These are phyloP conservation scores for Leucosporidium scottii DNA, from an alignment of 768 basidiomycete species.

Conservation along the genomic window DNA sequence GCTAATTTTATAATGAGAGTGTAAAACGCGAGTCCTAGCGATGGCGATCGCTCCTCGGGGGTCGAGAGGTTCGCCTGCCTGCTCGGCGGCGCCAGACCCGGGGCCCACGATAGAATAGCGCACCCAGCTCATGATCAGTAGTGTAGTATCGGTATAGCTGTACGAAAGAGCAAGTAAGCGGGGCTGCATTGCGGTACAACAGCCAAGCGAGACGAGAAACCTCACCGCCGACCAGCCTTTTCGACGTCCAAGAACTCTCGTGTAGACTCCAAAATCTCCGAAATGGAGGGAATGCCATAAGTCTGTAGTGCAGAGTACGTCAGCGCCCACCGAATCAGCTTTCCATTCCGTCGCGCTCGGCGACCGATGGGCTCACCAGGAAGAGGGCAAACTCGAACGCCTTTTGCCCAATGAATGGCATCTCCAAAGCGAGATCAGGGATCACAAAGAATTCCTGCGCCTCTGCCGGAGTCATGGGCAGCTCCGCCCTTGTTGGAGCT, in stretches of 20 bases:
- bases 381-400: neutral
- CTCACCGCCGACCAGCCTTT: neutral
- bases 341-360: no score
- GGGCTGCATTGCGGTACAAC: no score
- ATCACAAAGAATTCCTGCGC: neutral
- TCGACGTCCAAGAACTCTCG: neutral
- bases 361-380: neutral
- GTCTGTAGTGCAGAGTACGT: neutral
- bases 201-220: neutral
- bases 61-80: neutral
- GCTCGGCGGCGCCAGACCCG: neutral
- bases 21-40: neutral
- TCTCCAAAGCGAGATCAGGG: neutral
- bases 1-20: neutral
- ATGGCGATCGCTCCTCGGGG: neutral
- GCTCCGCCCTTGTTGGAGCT: neutral
- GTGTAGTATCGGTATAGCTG: neutral
- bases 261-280: neutral
- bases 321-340: no score
- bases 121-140: neutral
- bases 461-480: conserved; percentile 1
- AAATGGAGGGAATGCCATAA: neutral
- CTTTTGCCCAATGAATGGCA: neutral
- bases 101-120: neutral
- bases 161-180: no score